phyloP scores from a whole-genome alignment of 257 asterid species.

The Eucommia ulmoides region DNA sequence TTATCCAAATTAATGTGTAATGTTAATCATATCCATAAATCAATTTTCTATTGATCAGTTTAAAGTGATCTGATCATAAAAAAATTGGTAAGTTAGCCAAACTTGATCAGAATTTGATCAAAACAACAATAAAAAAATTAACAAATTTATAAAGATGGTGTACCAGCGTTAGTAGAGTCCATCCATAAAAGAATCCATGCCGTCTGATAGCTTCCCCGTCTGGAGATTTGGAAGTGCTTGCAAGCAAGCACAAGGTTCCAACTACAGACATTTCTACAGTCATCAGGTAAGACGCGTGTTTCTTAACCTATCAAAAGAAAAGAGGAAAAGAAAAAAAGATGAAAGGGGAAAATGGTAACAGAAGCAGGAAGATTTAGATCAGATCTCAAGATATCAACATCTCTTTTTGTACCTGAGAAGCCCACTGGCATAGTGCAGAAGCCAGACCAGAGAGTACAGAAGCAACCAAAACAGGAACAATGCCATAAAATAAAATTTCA shows the following conservation, averaged over 20 bases:
- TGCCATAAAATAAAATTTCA: conserved; percentile 69
- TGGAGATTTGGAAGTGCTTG: conserved; percentile 80
- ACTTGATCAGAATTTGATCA: too few relatives aligned
- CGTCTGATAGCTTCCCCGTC: conserved; percentile 68
- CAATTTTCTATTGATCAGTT: too few relatives aligned
- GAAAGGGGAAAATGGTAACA: conserved; percentile 9
- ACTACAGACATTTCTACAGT: conserved; percentile 93
- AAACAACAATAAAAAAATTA: too few relatives aligned
- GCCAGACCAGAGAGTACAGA: conserved; percentile 96
- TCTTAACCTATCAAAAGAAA: conserved; percentile 54
- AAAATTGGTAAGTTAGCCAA: too few relatives aligned
- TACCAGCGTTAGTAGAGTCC: conserved; percentile 89
- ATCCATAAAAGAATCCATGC: conserved; percentile 81
- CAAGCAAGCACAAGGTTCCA: conserved; percentile 86
- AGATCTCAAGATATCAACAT: conserved; percentile 8
- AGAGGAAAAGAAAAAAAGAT: not conserved
- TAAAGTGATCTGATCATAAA: too few relatives aligned
- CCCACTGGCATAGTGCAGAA: conserved; percentile 98
- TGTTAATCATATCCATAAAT: too few relatives aligned
- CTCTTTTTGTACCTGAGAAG: conserved; percentile 61
- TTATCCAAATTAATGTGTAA: too few relatives aligned
- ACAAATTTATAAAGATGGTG: too few relatives aligned
- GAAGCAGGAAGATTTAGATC: conserved; percentile 3
- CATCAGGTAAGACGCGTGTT: conserved; percentile 84
- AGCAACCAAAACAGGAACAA: conserved; percentile 78